Evolutionary conservation across 192 early-diverging fungal genomes (phyloP).

Genomic region (Entomortierella beljakovae): DNA sequence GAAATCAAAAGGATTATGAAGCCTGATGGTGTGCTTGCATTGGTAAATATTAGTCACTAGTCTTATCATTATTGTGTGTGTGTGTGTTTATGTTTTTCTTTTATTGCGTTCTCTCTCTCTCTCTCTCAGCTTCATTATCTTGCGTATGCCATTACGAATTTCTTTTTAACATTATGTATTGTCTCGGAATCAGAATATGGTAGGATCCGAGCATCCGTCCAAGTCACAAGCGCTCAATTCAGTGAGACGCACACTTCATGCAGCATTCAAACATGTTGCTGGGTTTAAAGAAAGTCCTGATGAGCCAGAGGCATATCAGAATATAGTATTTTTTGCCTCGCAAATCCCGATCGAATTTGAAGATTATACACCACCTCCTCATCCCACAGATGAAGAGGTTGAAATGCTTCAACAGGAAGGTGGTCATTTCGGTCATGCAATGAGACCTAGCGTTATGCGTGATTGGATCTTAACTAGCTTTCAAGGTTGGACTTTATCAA

Average conservation of each 20-base stretch:
- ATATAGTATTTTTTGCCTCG: conserved; percentile 64
- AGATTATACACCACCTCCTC: conserved; percentile 24
- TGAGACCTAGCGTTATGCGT: conserved; percentile 58
- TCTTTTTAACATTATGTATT: conserved; percentile 1
- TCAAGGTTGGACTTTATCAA: conserved; percentile 48
- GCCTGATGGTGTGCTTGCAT: conserved; percentile 79
- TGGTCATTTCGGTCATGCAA: conserved; percentile 45
- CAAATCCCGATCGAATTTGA: conserved; percentile 44
- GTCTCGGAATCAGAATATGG: conserved; percentile 78
- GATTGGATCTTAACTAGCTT: conserved; percentile 64
- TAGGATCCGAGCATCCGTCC: conserved; percentile 65
- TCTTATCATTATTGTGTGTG: neutral
- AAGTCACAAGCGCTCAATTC: conserved; percentile 66
- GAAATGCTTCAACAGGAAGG: conserved; percentile 58
- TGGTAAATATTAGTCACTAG: conserved; percentile 60
- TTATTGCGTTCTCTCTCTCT: conserved; percentile 1
- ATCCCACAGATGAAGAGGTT: conserved; percentile 71
- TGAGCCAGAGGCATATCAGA: conserved; percentile 63
- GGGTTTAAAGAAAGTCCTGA: conserved; percentile 71
- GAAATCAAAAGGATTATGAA: conserved; percentile 76
- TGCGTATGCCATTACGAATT: neutral
- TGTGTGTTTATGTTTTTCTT: too few species aligned
- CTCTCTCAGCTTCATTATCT: too few species aligned
- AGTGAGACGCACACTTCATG: conserved; percentile 71
- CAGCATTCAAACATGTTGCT: conserved; percentile 74